phyloP scores from a whole-genome alignment of 495 filamentous ascomycete species.

The Oidiodendron maius region DNA sequence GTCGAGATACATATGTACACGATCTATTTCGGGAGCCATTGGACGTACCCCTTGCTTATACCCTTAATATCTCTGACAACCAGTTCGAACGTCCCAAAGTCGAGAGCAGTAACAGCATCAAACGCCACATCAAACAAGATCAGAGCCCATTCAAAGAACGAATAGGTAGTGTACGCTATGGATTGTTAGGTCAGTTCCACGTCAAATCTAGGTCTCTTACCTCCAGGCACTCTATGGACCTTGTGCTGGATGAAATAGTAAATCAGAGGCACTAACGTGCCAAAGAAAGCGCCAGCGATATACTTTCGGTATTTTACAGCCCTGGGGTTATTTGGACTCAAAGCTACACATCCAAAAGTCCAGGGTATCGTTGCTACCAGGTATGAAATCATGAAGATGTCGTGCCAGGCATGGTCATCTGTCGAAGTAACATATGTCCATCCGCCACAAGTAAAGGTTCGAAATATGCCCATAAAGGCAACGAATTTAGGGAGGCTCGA shows the following conservation, averaged over 20 bases:
- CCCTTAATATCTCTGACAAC: slow-evolving; percentile 86
- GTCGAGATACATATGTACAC: slow-evolving; percentile 26
- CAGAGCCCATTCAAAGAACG: slow-evolving; percentile 96
- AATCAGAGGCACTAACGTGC: slow-evolving; percentile 80
- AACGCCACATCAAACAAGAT: slow-evolving; percentile 95
- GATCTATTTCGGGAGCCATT: slow-evolving; percentile 82
- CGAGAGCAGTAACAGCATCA: slow-evolving; percentile 92
- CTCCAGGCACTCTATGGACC: slow-evolving; percentile 88
- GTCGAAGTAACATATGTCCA: slow-evolving; percentile 99
- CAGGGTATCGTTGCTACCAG: slow-evolving; percentile 90
- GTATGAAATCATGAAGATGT: slow-evolving; percentile 99
- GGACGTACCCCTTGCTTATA: slow-evolving; percentile 97
- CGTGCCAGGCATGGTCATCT: slow-evolving; percentile 97
- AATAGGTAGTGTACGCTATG: slow-evolving; percentile 93
- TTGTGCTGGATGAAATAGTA: slow-evolving; percentile 99
- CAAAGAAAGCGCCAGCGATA: slow-evolving; percentile 80
- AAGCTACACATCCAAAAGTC: slow-evolving; percentile 83
- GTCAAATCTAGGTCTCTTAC: slow-evolving; percentile 39
- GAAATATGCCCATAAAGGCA: slow-evolving; percentile 72
- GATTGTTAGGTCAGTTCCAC: slow-evolving; percentile 7
- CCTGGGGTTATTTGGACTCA: slow-evolving; percentile 79
- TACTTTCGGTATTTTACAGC: slow-evolving; percentile 89
- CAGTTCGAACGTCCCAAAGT: slow-evolving; percentile 88
- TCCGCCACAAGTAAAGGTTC: slow-evolving; percentile 90
- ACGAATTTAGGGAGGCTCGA: slow-evolving; percentile 75